Evolutionary conservation across 2,329 filamentous ascomycete species (phyloP).

Genomic region (Alternaria novae-zelandiae): DNA sequence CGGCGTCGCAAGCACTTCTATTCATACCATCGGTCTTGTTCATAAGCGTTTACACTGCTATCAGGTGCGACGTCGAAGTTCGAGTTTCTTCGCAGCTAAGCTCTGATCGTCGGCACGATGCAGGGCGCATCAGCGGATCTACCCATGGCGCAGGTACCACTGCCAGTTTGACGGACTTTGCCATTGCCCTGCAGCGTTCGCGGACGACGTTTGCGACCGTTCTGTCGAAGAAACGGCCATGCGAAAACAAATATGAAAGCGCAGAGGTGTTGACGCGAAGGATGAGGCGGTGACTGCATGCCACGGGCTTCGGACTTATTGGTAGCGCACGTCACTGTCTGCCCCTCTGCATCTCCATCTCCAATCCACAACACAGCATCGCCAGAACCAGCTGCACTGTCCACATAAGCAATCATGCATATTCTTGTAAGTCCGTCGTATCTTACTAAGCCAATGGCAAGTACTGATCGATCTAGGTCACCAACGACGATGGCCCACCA

Average conservation of each 20-base stretch:
- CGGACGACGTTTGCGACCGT: neutral
- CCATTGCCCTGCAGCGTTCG: neutral
- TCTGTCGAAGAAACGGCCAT: neutral
- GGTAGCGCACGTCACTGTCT: constrained; percentile 33
- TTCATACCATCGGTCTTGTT: neutral
- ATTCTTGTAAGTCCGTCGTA: constrained; percentile 39
- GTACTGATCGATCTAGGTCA: constrained; percentile 46
- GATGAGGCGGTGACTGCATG: constrained; percentile 17
- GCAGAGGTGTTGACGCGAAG: neutral
- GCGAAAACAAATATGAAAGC: neutral
- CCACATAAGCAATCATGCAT: constrained; percentile 38
- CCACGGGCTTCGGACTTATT: constrained; percentile 26
- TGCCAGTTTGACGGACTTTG: neutral
- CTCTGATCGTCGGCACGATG: constrained; percentile 6
- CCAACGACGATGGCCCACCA: constrained; percentile 61
- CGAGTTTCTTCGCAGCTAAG: neutral
- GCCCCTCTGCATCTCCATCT: constrained; percentile 21
- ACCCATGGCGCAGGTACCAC: constrained; percentile 12
- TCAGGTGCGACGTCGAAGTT: neutral
- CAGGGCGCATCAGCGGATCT: constrained; percentile 12
- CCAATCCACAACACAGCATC: constrained; percentile 11
- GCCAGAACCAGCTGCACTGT: neutral
- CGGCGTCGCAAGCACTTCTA: neutral
- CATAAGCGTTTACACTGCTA: neutral
- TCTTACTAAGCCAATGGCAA: constrained; percentile 1